These are phyloP conservation scores for Lagenidium sp. DNA, from an alignment of 352 stramenopile genomes.

Conservation along the genomic window DNA sequence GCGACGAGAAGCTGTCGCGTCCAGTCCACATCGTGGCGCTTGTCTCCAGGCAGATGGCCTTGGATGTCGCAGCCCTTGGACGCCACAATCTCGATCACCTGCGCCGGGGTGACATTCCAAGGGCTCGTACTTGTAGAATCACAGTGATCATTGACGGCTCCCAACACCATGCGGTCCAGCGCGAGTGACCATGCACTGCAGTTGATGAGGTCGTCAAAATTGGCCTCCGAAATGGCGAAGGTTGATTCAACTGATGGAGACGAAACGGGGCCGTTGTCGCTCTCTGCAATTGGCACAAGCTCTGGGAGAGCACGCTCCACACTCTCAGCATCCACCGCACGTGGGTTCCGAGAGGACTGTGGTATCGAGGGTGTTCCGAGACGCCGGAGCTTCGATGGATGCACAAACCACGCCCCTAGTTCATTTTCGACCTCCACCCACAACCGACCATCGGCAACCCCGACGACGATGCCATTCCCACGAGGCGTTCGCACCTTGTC, in stretches of 20 bases:
- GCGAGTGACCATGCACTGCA: constrained; percentile 30
- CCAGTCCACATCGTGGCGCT: not conserved
- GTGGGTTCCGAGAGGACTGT: too few species aligned
- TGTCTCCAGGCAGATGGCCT: too few species aligned
- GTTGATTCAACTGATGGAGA: too few species aligned
- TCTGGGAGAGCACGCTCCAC: too few species aligned
- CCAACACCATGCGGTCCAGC: constrained; percentile 31
- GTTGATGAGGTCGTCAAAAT: constrained; percentile 10
- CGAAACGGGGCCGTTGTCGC: too few species aligned
- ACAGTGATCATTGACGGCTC: constrained; percentile 38
- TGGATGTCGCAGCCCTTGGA: constrained; percentile 14
- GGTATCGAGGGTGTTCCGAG: too few species aligned
- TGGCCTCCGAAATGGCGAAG: constrained; percentile 1
- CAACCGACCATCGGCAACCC: constrained; percentile 40
- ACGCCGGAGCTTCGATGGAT: constrained; percentile 49
- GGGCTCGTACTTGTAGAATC: constrained; percentile 39
- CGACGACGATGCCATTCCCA: constrained; percentile 63
- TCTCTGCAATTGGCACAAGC: too few species aligned
- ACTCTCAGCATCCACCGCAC: too few species aligned
- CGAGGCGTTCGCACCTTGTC: constrained; percentile 65
- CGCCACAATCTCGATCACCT: constrained; percentile 24
- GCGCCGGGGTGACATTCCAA: constrained; percentile 43
- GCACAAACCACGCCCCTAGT: constrained; percentile 68
- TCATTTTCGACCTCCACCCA: constrained; percentile 83
- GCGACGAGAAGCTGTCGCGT: constrained; percentile 11